Conservation (phyloP, 139 green algal genomes). For the Astrephomene gubernaculifera region DNA sequence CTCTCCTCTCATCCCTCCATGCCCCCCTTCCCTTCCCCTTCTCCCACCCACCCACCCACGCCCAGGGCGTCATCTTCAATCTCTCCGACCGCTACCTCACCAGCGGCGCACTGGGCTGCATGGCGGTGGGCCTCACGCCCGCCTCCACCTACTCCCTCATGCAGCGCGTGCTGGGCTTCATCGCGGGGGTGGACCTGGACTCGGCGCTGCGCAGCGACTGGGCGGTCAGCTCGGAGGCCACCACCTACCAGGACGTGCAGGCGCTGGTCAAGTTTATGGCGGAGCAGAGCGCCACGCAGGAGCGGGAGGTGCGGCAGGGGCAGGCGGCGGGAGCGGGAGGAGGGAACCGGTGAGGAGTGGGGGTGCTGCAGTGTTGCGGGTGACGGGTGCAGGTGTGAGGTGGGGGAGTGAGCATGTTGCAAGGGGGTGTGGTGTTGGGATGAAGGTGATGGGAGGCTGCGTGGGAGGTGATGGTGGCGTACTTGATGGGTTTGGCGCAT, state of each 20-base stretch:
- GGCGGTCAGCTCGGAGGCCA: not conserved
- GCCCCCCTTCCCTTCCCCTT: not conserved
- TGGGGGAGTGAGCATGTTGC: no score
- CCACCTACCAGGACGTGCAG: slow-evolving; percentile 50
- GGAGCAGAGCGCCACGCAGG: slow-evolving; percentile 37
- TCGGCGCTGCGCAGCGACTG: not conserved
- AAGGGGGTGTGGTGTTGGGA: no score
- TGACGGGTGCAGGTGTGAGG: no score
- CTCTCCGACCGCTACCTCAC: slow-evolving; percentile 49
- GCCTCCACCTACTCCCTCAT: slow-evolving; percentile 47
- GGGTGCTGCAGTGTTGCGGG: no score
- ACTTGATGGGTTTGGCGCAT: no score
- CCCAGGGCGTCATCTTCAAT: slow-evolving; percentile 59
- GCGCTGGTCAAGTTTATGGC: slow-evolving; percentile 58
- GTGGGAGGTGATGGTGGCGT: no score
- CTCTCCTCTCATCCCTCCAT: not conserved
- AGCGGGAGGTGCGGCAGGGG: not conserved
- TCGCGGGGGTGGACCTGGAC: slow-evolving; percentile 14
- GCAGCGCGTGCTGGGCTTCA: slow-evolving; percentile 44
- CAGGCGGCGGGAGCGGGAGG: not conserved
- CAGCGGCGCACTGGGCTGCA: slow-evolving; percentile 42
- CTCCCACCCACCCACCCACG: not conserved
- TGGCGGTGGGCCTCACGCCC: slow-evolving; percentile 51
- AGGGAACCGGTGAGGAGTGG: not conserved
- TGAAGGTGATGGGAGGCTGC: no score